Conservation (phyloP, 805 yeast genomes). For the Isabelozyma gotoi region DNA sequence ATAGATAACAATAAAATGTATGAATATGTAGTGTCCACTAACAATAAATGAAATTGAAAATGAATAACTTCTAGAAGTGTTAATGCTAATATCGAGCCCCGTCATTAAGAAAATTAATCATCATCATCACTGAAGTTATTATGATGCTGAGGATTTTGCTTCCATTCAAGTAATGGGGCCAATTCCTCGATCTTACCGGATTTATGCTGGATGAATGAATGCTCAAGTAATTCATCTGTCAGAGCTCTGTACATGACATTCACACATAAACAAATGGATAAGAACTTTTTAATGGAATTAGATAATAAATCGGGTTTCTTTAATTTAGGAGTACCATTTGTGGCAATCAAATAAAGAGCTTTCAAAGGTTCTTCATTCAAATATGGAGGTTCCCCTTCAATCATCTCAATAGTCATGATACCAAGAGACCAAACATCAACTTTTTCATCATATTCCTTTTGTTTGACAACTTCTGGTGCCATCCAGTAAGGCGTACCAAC, state of each 20-base stretch:
- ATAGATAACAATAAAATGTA: not conserved
- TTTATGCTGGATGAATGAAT: constrained; percentile 61
- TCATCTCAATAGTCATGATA: constrained; percentile 85
- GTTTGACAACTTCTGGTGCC: constrained; percentile 86
- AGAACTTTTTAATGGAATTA: constrained; percentile 75
- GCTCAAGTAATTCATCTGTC: constrained; percentile 82
- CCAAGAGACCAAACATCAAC: constrained; percentile 85
- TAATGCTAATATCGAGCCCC: no score
- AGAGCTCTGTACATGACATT: constrained; percentile 90
- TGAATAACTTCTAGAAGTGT: no score
- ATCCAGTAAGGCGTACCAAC: constrained; percentile 90
- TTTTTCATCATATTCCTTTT: constrained; percentile 77
- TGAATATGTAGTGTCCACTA: not conserved
- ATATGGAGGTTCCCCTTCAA: constrained; percentile 84
- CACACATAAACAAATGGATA: constrained; percentile 89
- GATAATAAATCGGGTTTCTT: constrained; percentile 69
- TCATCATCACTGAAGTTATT: constrained; percentile 6
- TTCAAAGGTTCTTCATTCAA: constrained; percentile 76
- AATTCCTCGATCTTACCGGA: constrained; percentile 62
- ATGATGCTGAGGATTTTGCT: constrained; percentile 16
- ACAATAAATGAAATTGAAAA: not conserved
- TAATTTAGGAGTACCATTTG: constrained; percentile 78
- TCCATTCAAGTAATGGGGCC: constrained; percentile 58
- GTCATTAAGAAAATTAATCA: no score
- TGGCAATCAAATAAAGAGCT: constrained; percentile 74